Base-by-base conservation (phyloP, 73 alveolate species). In the Symbiodinium natans region DNA sequence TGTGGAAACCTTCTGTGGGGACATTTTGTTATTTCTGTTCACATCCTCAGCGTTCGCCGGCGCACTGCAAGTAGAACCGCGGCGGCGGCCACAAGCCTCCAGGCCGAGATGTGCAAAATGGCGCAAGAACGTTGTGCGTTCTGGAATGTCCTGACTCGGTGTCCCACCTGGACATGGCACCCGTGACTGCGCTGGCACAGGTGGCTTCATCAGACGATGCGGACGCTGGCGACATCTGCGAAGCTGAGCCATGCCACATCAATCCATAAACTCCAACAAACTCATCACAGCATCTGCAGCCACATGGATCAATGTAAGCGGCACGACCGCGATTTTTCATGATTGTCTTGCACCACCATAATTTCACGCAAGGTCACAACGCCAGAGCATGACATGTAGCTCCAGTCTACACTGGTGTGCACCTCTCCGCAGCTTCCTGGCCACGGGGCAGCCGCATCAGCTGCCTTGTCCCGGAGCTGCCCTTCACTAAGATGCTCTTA, bases 41-140 rank as follows among this genome's bases (percentile, higher is more conserved):
- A n/a, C n/a, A 31, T 71, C 97, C 88, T 73, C 88, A 73, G n/a
- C 46, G 77, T 90, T 6, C 88, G 74, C 34, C 88, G 87, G 27
- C 97, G 97, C 52, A 90, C 97, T n/a, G 97, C 97, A 25, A 90
- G 88, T 29, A 90, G 54, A 31, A 90, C 97, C 38, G 77, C 97
- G 40, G 97, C 97, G 5, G 97, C 97, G 1, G 97, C 97, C 54
- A 90, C 97, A 41, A 90, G 41, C 97, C 97, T 90, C 31, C 48
- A 8, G 3, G 80, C 38, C 33, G 80, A 36, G 36, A 23, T 3
- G 21, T 25, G 80, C 33, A n/a, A n/a, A n/a, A n/a, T n/a, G n/a
- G n/a, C n/a, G n/a, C n/a, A n/a, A n/a, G n/a, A n/a, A n/a, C n/a
- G n/a, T n/a, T n/a, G n/a, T n/a, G n/a, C n/a, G n/a, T n/a, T n/a